Base-by-base conservation (phyloP, 805 yeast species). In the Candida maesae region DNA sequence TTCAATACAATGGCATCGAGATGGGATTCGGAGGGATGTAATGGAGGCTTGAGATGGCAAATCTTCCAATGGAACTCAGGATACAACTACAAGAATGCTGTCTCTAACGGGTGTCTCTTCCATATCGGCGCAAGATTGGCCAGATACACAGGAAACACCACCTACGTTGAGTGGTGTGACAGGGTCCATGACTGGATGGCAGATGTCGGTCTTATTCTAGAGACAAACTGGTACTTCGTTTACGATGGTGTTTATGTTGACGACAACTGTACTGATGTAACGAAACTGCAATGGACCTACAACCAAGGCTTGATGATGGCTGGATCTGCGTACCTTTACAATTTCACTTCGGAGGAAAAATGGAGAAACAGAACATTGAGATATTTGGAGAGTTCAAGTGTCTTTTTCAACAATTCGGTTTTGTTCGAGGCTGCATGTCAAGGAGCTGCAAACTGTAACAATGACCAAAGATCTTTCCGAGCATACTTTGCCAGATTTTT, bases 21-120 rank as follows among this genome's bases (percentile, higher is more conserved):
- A 53, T 87, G 96, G 96, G 95, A 87, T 53, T 47, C 65, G 13
- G 64, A 49, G 3, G 46, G 66, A 53, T 80, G 87, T 60, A 70
- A 64, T 32, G 96, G 96, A 38, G 96, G 96, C 2, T 69, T 87
- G 42, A 76, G 96, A 65, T 87, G 96, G 96, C 96, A 87, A 68
- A 88, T 87, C 50, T 88, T 84, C 65, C 73, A 82, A 39, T 87
- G 89, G 88, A 88, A 88, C 61, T 70, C 85, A 7, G 96, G 96
- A 46, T 87, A 86, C 61, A 79, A 83, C 60, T 87, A 87, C 65
- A 87, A 87, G 61, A 88, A 88, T 65, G 66, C 90, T n/a, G 84
- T 87, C 50, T 75, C 93, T n/a, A 87, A 86, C 60, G 95, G 95
- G 3, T 78, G 85, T 50, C 63, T 88, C 39, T 86, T 88, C 73